Base-by-base conservation (phyloP, 2,329 filamentous ascomycete genomes). In the Paecilomyces dactylethromorphus region DNA sequence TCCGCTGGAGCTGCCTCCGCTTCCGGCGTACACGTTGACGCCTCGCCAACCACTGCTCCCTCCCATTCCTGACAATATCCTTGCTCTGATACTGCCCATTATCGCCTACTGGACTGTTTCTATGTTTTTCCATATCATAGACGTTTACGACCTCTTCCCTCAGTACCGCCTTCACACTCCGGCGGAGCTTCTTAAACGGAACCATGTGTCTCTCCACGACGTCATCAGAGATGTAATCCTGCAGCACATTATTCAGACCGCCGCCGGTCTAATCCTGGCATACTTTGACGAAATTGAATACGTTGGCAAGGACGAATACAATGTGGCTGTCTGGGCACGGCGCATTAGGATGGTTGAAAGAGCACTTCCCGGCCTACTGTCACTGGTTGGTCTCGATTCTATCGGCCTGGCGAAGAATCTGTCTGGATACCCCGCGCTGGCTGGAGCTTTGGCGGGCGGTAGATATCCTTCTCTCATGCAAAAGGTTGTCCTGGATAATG, bases 151-250 rank as follows among this genome's bases (percentile, higher is more conserved):
- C 74, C 79, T 93, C 39, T 96, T 93, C 73, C 88, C 92, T 18
- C 86, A 95, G 68, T 97, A 97, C 77, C 89, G 94, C 63, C 82
- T 99, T 50, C 94, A 99, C 77, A 97, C 94, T 0, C 94, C 94
- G 13, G 92, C 91, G 56, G 93, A 97, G 76, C 89, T 97, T 63
- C 73, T 87, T 35, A 90, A 91, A 74, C 86, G 92, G 67, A 97
- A 97, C 76, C 91, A 91, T 69, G 93, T 91, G 56, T 85, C 89
- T 53, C 86, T 91, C 62, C 90, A 84, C 77, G 88, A 97, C 69
- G 92, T 96, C 3, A 85, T 93, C 63, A 87, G 90, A 73, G 93
- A 97, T 79, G 93, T 97, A 65, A 78, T 97, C 58, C 72, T 97
- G 59, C 93, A 99, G 77, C 94, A 99, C 72, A 74, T 93, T 61